Base-by-base conservation (phyloP, 179 eudicot genomes). In the Silene noctiflora region DNA sequence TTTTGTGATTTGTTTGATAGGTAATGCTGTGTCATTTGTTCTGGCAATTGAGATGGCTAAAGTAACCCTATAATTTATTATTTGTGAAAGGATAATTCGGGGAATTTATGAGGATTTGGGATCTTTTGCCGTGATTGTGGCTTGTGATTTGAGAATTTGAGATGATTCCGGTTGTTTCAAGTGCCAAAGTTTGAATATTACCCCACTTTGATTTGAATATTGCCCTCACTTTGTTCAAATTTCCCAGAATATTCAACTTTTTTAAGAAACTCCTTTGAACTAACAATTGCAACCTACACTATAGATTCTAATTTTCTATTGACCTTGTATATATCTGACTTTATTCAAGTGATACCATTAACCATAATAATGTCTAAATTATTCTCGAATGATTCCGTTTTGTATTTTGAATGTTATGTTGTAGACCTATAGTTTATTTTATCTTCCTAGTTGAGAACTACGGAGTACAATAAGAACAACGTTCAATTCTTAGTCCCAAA, bases 21-120 rank as follows among this genome's bases (percentile, higher is more conserved):
- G 44, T 13, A 14, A 14, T 65, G 19, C 0, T 29, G 19, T 65
- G 0, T 48, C 51, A 35, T 20, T 7, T 42, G 48, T 42, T 7
- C 48, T 42, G 48, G 48, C 13, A 35, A 35, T 35, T 35, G 42
- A 6, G 42, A 35, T 35, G 42, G 42, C 42, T 42, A 10, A 35
- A 35, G 0, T 35, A 35, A 35, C 42, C 42, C 42, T 35, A 42
- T 42, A 42, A 42, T 42, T 42, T 42, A 6, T 42, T 31, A 9
- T 25, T 51, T 7, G 14, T 24, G 64, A 33, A 73, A 64, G 74
- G 77, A 44, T 19, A 55, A 14, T n/a, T 63, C 51, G 7, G 71
- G 74, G 71, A 48, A 7, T 44, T 67, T n/a, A 8, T 0, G 21
- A 53, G 21, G 14, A 31, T 13, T 0, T 2, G 20, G 33, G 12